Evolutionary conservation across 805 yeast genomes (phyloP).

Genomic region (Wickerhamomyces strasburgensis): DNA sequence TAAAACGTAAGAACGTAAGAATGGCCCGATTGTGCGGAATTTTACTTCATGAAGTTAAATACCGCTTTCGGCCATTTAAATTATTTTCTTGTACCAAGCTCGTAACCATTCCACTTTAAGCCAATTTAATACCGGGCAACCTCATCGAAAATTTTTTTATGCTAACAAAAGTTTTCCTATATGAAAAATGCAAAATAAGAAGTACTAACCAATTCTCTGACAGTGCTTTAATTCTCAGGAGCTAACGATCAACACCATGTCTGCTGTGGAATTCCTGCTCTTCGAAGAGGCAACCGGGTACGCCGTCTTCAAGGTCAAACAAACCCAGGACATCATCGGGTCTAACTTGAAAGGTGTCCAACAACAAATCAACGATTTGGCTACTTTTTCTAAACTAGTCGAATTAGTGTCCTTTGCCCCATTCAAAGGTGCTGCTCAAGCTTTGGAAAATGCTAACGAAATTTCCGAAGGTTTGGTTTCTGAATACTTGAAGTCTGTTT

Average conservation of each 20-base stretch:
- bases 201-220: no score
- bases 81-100: background rate
- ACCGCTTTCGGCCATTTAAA: background rate
- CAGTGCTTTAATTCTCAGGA: no score
- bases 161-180: background rate
- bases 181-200: no score
- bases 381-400: constrained; percentile 84
- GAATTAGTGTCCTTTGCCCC: constrained; percentile 96
- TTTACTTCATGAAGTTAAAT: background rate
- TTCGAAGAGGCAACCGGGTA: constrained; percentile 99
- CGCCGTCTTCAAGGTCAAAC: constrained; percentile 88
- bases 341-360: constrained; percentile 91
- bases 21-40: background rate
- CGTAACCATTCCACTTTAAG: background rate
- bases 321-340: constrained; percentile 93
- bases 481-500: constrained; percentile 82
- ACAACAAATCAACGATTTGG: constrained; percentile 79
- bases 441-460: constrained; percentile 96
- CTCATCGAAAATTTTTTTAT: constrained; percentile 3
- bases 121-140: background rate
- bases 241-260: constrained; percentile 25
- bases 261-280: constrained; percentile 85
- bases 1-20: no score
- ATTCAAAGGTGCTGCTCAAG: constrained; percentile 99
- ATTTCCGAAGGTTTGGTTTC: constrained; percentile 95